Evolutionary conservation across 371 early-diverging fungal genomes (phyloP).

Genomic region (Circinella umbellata): DNA sequence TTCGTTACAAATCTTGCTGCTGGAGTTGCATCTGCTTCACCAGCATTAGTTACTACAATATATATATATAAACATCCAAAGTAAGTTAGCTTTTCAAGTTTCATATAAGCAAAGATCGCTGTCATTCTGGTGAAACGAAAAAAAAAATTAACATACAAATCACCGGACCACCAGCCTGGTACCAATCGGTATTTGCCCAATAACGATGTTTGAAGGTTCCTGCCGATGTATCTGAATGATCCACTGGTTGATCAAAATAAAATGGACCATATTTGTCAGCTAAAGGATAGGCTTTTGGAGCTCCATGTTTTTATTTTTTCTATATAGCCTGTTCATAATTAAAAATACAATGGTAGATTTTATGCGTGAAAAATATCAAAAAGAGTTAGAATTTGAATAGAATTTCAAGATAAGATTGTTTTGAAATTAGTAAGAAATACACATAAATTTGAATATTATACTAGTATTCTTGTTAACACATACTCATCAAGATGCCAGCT

Average conservation of each 20-base stretch:
- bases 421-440: no score
- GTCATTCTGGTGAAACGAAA: no score
- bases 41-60: conserved; percentile 50
- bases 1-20: conserved; percentile 39
- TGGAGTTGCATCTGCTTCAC: conserved; percentile 48
- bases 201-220: conserved; percentile 64
- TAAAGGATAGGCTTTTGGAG: not conserved
- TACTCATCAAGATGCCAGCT: no score
- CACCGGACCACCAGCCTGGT: conserved; percentile 70
- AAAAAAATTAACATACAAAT: conserved; percentile 43
- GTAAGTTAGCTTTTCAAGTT: not conserved
- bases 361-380: no score
- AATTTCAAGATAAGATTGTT: no score
- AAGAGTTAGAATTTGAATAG: no score
- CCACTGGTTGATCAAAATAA: conserved; percentile 59
- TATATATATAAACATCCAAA: not conserved
- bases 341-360: no score
- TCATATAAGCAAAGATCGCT: not conserved
- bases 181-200: conserved; percentile 64
- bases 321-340: not conserved
- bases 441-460: no score
- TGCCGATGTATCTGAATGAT: conserved; percentile 50
- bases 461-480: no score
- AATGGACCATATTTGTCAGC: conserved; percentile 35
- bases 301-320: not conserved